Base-by-base conservation (phyloP, 78 protist species). In the slime mould (Dictyostelium discoideum) region DNA sequence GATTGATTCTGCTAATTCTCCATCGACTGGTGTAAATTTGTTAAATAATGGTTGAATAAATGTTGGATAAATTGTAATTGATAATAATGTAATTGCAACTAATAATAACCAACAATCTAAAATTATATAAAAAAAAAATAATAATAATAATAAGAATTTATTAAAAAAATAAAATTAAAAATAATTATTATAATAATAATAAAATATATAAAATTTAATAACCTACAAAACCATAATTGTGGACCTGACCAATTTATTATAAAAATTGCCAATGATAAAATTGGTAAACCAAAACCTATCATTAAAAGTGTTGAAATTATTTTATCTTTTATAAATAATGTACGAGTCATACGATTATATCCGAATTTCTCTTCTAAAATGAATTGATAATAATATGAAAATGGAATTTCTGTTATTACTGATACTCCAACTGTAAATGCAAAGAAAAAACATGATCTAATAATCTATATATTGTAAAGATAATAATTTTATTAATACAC, bases 31-130 rank as follows among this genome's bases (percentile, higher is more conserved):
- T 42, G 76, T 39, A 89, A 93, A 95, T 54, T 78, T 95, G 86
- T 98, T 98, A 92, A 98, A 98, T 57, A 98, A 81, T 32, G 99
- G 98, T 69, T 94, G 94, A 67, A 98, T 98, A 77, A 84, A 44
- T 18, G n/a, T 76, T 39, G 98, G 98, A 96, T 85, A 96, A 48
- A 97, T 39, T n/a, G 93, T 80, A 20, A 93, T 40, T 44, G 89
- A 5, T 24, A 80, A 18, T 22, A 98, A 32, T 57, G 92, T 32
- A 74, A 98, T 7, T 29, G 5, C 26, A 44, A 78, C 1, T 32
- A 86, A 22, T 37, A 96, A 57, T 42, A 79, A 11, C 95, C 97
- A 97, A 24, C 78, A 57, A 40, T 79, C 96, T 93, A 54, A 8
- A 92, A 32, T 20, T 13, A 39, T 48, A 50, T 81, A 1, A 48